Conservation (phyloP, 1,284 basidiomycete genomes). For the Coniferiporia weirii region DNA sequence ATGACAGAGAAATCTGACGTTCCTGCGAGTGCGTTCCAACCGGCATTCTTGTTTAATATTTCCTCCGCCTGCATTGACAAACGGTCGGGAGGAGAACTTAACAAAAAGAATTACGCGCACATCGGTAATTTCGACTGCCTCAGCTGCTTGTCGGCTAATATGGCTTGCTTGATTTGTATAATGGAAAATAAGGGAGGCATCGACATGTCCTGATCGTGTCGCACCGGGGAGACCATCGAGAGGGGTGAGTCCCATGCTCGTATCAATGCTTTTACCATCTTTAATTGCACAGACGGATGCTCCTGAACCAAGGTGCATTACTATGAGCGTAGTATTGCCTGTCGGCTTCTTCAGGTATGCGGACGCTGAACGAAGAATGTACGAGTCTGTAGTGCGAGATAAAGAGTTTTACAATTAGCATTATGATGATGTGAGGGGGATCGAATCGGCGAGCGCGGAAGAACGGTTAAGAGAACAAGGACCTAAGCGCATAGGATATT, state of each 20-base stretch:
- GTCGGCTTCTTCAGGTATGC: constrained; percentile 47
- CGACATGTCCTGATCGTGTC: constrained; percentile 75
- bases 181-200: constrained; percentile 84
- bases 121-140: constrained; percentile 60
- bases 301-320: constrained; percentile 82
- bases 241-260: constrained; percentile 79
- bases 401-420: neutral
- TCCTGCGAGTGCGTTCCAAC: constrained; percentile 73
- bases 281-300: constrained; percentile 75
- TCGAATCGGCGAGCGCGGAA: too few species aligned
- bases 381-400: constrained; percentile 42
- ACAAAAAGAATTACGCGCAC: constrained; percentile 23
- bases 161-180: constrained; percentile 60
- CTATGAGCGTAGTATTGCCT: constrained; percentile 59
- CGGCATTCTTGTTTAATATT: constrained; percentile 69
- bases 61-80: constrained; percentile 52
- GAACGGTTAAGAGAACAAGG: too few species aligned
- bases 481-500: too few species aligned
- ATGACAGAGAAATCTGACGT: constrained; percentile 75
- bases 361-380: constrained; percentile 58
- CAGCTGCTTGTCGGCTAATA: constrained; percentile 50
- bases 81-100: constrained; percentile 19
- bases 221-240: constrained; percentile 80
- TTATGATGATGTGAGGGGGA: too few species aligned
- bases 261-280: constrained; percentile 70